phyloP scores from a whole-genome alignment of 441 rosid species.

The Rhodomyrtus psidioides region DNA sequence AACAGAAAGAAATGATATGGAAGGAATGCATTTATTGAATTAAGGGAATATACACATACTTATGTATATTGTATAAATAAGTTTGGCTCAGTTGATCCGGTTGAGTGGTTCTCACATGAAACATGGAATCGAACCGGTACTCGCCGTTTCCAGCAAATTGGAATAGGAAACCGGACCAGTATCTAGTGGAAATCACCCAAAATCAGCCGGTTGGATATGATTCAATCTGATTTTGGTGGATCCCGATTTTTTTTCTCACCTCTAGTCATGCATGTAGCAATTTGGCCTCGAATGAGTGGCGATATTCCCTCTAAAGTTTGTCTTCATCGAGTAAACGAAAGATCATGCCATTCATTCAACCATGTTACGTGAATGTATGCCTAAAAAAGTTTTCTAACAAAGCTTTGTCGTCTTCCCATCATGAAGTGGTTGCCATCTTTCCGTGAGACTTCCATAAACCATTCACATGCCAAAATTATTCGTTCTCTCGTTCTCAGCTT shows the following conservation, averaged over 20 bases:
- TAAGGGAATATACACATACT: no score
- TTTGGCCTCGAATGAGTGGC: not conserved
- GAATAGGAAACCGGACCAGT: accelerated
- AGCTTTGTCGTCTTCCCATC: not conserved
- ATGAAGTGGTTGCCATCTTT: not conserved
- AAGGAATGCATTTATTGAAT: no score
- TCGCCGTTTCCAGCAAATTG: no score
- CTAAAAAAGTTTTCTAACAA: not conserved
- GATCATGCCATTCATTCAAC: not conserved
- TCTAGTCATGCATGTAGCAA: not conserved
- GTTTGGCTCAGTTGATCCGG: no score
- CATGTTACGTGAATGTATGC: not conserved
- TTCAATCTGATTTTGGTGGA: accelerated
- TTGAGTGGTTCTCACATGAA: no score
- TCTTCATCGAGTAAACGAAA: not conserved
- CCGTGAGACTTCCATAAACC: not conserved
- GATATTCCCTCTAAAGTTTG: not conserved
- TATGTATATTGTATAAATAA: no score
- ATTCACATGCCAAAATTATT: not conserved
- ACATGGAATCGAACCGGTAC: no score
- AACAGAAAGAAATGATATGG: no score
- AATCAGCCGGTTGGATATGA: no score
- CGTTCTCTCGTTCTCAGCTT: not conserved
- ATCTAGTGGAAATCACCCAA: no score
- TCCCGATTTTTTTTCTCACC: no score